Conservation (phyloP, 805 yeast genomes). For the Kazachstania africana region DNA sequence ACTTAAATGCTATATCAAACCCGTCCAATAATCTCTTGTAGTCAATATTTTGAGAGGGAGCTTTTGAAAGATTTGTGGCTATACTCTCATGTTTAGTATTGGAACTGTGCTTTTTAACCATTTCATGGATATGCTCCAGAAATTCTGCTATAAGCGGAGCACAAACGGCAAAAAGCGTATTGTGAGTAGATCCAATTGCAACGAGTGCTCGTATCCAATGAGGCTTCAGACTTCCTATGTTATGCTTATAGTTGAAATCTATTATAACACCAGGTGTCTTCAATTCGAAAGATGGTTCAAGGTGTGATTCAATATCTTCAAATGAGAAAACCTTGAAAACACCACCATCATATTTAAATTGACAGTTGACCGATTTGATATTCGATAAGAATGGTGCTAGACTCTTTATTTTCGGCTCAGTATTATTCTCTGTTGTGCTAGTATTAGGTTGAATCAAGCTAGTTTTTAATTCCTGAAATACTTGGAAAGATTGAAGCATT, state of each 20-base stretch:
- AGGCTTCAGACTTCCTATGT: conserved; percentile 6
- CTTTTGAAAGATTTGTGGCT: not conserved
- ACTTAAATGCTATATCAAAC: conserved; percentile 48
- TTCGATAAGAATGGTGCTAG: conserved; percentile 16
- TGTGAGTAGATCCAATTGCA: conserved; percentile 44
- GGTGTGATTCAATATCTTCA: conserved; percentile 31
- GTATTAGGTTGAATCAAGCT: conserved; percentile 4
- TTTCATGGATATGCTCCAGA: conserved; percentile 34
- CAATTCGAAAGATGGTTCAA: conserved; percentile 42
- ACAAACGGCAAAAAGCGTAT: conserved; percentile 58
- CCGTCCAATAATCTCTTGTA: conserved; percentile 38
- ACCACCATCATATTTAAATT: conserved; percentile 60
- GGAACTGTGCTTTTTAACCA: conserved; percentile 29
- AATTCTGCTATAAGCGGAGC: conserved; percentile 67
- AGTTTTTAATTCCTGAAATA: conserved; percentile 28
- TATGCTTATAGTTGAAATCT: conserved; percentile 36
- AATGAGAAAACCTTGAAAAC: conserved; percentile 32
- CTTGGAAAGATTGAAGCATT: conserved; percentile 34
- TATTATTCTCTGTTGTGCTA: not conserved
- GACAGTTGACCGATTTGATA: conserved; percentile 35
- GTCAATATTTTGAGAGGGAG: conserved; percentile 17
- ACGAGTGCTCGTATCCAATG: conserved; percentile 22
- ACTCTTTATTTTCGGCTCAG: conserved; percentile 2
- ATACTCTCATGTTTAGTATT: conserved; percentile 3
- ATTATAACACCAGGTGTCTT: conserved; percentile 68